phyloP scores from a whole-genome alignment of 345 rosid species.

The Brassica cretica region DNA sequence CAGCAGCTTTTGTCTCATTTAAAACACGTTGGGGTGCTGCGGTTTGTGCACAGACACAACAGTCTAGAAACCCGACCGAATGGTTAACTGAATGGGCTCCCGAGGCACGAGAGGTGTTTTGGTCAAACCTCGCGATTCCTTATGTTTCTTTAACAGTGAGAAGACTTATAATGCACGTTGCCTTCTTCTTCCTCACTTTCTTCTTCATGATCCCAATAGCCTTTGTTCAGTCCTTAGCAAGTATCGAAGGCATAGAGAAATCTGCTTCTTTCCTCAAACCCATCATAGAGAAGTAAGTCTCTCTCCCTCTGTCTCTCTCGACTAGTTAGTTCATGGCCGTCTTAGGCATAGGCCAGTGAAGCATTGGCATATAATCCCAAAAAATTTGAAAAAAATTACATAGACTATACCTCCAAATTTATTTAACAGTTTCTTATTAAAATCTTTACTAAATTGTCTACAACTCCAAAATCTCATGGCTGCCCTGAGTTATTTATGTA shows the following conservation, averaged over 20 bases:
- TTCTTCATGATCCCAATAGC: constrained; percentile 95
- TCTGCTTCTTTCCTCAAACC: constrained; percentile 60
- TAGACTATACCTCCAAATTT: too few species aligned
- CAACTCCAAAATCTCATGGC: too few species aligned
- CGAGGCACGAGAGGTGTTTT: constrained; percentile 88
- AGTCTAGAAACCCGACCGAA: constrained; percentile 71
- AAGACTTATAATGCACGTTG: constrained; percentile 74
- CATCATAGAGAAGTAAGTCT: constrained; percentile 52
- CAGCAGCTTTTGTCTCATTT: constrained; percentile 95
- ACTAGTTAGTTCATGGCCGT: background rate
- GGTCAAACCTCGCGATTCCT: constrained; percentile 86
- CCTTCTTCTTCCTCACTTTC: constrained; percentile 92
- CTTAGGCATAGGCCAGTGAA: too few species aligned
- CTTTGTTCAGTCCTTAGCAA: constrained; percentile 87
- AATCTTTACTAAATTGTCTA: too few species aligned
- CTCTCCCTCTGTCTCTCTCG: background rate
- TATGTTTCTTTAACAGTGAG: constrained; percentile 70
- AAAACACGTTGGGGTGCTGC: constrained; percentile 97
- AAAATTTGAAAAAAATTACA: too few species aligned
- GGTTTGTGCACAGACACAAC: constrained; percentile 97
- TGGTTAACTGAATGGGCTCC: constrained; percentile 99
- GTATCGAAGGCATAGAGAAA: constrained; percentile 80
- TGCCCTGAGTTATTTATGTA: background rate
- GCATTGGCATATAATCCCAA: too few species aligned
- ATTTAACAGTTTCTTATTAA: too few species aligned